Conservation (phyloP, 2,329 filamentous ascomycete genomes). For the Talaromyces islandicus region DNA sequence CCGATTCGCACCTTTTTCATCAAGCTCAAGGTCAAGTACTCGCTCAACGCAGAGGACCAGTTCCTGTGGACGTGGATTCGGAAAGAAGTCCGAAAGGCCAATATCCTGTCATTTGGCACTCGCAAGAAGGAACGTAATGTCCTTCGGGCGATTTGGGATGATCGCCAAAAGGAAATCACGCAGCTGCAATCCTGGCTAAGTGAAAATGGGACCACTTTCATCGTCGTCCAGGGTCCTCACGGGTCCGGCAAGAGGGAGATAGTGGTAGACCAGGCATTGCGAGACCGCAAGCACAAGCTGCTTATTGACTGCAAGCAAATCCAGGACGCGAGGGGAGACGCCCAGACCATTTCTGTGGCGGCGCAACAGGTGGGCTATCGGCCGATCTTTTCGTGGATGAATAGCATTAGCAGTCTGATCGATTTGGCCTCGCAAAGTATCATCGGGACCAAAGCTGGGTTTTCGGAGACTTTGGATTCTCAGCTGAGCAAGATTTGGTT, state of each 20-base stretch:
- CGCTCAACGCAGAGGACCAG: conserved; percentile 66
- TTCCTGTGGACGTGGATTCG: conserved; percentile 75
- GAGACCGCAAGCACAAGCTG: conserved; percentile 69
- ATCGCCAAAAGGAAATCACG: conserved; percentile 73
- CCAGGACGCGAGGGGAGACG: conserved; percentile 83
- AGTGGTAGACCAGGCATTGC: conserved; percentile 75
- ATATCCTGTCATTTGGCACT: conserved; percentile 37
- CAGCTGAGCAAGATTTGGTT: conserved; percentile 86
- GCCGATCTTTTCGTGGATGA: conserved; percentile 94
- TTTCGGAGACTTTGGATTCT: conserved; percentile 85
- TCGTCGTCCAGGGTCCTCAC: conserved; percentile 85
- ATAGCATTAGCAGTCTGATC: conserved; percentile 85
- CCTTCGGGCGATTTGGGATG: conserved; percentile 79
- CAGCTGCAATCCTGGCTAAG: conserved; percentile 79
- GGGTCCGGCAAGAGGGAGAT: conserved; percentile 89
- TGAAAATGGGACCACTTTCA: conserved; percentile 85
- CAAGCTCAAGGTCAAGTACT: conserved; percentile 75
- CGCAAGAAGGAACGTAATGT: conserved; percentile 58
- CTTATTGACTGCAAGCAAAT: conserved; percentile 91
- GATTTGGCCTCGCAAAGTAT: conserved; percentile 91
- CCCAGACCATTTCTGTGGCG: conserved; percentile 73
- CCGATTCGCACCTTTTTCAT: conserved; percentile 92
- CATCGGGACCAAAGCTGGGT: conserved; percentile 88
- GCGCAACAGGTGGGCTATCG: conserved; percentile 81
- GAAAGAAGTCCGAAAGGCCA: conserved; percentile 49